phyloP scores from a whole-genome alignment of 495 filamentous ascomycete species.

The Talaromyces trachyspermus region DNA sequence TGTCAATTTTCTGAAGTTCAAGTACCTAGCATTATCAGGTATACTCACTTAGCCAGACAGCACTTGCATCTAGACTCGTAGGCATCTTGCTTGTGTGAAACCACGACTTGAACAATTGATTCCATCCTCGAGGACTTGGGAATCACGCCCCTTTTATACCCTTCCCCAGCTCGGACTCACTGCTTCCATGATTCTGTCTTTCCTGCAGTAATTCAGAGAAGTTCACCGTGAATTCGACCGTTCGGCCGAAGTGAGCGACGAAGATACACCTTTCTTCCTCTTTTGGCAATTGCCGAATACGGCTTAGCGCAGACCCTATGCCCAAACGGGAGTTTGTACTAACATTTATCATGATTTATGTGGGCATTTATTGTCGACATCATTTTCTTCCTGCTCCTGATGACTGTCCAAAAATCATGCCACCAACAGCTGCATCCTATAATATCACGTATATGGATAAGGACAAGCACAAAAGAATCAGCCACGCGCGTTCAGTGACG shows the following conservation, averaged over 20 bases:
- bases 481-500: conserved; percentile 8
- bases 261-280: not conserved
- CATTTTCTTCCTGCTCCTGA: no score
- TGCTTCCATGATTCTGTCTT: no score
- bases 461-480: conserved; percentile 13
- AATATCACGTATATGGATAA: no score
- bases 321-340: conserved; percentile 3
- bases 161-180: no score
- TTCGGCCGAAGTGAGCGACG: no score
- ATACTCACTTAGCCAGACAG: conserved; percentile 3
- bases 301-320: not conserved
- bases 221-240: no score
- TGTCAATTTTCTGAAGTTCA: not conserved
- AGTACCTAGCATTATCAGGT: not conserved
- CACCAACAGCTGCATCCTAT: not conserved
- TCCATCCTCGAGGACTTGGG: no score
- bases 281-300: conserved; percentile 5
- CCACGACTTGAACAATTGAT: not conserved
- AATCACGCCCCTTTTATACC: no score
- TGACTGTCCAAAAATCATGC: no score
- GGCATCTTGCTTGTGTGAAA: not conserved
- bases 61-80: not conserved
- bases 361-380: no score
- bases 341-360: no score
- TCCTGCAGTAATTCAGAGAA: no score